phyloP scores from a whole-genome alignment of 2,329 filamentous ascomycete species.

The Aureobasidium mangrovei region DNA sequence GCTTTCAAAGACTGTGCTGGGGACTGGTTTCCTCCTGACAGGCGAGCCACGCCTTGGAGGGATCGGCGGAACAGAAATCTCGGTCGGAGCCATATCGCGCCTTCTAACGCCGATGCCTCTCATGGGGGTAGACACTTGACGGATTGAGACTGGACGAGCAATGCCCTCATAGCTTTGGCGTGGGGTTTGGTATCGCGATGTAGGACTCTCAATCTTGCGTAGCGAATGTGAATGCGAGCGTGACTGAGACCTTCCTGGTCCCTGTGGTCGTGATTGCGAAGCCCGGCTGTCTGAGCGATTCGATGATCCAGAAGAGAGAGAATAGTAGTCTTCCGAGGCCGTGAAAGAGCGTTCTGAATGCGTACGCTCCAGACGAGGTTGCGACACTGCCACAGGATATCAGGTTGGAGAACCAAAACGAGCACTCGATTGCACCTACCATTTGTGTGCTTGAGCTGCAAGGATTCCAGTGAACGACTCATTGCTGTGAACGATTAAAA shows the following conservation, averaged over 20 bases:
- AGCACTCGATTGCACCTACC: slow-evolving; percentile 21
- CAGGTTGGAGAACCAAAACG: background rate
- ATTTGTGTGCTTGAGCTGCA: slow-evolving; percentile 35
- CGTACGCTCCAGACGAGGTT: slow-evolving; percentile 32
- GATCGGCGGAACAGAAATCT: slow-evolving; percentile 11
- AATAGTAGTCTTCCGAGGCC: slow-evolving; percentile 44
- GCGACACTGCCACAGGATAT: slow-evolving; percentile 26
- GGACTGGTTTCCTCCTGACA: slow-evolving; percentile 28
- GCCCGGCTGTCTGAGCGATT: slow-evolving; percentile 7
- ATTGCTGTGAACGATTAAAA: slow-evolving; percentile 7
- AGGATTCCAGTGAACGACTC: slow-evolving; percentile 19
- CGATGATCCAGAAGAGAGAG: slow-evolving; percentile 33
- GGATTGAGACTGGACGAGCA: slow-evolving; percentile 17
- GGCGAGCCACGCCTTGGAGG: slow-evolving; percentile 12
- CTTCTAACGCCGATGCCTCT: slow-evolving; percentile 26
- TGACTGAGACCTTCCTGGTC: slow-evolving; percentile 20
- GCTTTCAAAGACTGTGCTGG: slow-evolving; percentile 23
- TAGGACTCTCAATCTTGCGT: slow-evolving; percentile 23
- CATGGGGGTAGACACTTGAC: slow-evolving; percentile 24
- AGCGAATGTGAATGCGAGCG: slow-evolving; percentile 18
- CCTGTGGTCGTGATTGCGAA: slow-evolving; percentile 14
- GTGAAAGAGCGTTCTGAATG: slow-evolving; percentile 39
- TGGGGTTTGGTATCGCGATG: slow-evolving; percentile 28
- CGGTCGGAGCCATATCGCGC: background rate
- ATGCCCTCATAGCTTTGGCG: slow-evolving; percentile 23